These are phyloP conservation scores for Albifimbria verrucaria DNA, from an alignment of 2,329 filamentous ascomycete genomes.

Conservation along the genomic window DNA sequence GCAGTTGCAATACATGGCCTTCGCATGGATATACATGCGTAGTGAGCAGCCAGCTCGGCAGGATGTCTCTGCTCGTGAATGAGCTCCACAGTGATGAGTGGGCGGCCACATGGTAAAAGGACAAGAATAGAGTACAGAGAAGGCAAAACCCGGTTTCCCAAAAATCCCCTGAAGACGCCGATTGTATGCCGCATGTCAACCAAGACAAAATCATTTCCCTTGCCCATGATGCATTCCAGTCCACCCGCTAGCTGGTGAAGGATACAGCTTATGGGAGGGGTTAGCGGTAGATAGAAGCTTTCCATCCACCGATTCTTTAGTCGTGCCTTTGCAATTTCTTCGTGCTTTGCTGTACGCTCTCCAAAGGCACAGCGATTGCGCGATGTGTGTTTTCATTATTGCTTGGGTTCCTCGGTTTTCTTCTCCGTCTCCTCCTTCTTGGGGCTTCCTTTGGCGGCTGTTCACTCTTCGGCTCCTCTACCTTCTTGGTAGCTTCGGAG, in stretches of 20 bases:
- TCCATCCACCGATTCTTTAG: neutral
- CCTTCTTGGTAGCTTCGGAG: neutral
- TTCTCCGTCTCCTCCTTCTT: neutral
- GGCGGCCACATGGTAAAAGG: neutral
- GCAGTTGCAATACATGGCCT: too few relatives aligned
- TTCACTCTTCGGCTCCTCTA: neutral
- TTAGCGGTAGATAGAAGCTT: too few relatives aligned
- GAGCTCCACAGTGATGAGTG: too few relatives aligned
- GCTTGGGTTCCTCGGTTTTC: neutral
- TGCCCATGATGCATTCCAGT: neutral
- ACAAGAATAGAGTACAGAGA: neutral
- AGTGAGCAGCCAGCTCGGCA: too few relatives aligned
- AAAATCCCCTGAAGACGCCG: neutral
- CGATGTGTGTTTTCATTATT: too few relatives aligned
- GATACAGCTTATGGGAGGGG: neutral
- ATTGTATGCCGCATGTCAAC: neutral
- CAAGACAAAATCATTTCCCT: neutral
- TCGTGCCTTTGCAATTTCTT: neutral
- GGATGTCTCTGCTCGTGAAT: too few relatives aligned
- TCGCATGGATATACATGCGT: too few relatives aligned
- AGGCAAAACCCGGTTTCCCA: neutral
- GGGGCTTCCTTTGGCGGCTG: neutral
- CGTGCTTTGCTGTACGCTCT: neutral
- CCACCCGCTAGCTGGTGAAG: neutral
- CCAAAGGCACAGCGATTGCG: too few relatives aligned